Evolutionary conservation across 768 basidiomycete genomes (phyloP).

Genomic region (Lactarius sp.): DNA sequence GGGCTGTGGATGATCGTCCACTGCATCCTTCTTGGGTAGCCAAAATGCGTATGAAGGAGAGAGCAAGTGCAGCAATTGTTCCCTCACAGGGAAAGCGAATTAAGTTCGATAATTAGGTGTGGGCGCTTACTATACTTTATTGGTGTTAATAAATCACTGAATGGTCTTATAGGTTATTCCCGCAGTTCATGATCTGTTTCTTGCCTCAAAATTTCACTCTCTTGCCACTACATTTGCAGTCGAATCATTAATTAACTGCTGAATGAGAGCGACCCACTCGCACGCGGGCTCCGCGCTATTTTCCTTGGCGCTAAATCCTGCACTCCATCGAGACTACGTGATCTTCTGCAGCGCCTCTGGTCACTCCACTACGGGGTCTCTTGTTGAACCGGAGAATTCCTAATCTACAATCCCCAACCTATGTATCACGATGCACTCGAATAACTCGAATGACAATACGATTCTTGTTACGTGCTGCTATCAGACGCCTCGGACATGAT

Average conservation of each 20-base stretch:
- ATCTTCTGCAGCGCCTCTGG: not conserved
- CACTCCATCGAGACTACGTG: not conserved
- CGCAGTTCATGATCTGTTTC: not conserved
- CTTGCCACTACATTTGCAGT: not conserved
- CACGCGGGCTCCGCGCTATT: not conserved
- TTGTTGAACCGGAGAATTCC: not conserved
- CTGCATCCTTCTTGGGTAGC: constrained; percentile 98
- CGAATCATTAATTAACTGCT: not conserved
- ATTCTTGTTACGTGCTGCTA: not conserved
- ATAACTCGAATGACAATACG: not conserved
- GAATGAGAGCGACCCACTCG: not conserved
- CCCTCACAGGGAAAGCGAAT: constrained; percentile 85
- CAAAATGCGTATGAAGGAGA: constrained; percentile 74
- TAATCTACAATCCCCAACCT: not conserved
- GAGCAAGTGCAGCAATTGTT: constrained; percentile 53
- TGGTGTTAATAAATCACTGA: not conserved
- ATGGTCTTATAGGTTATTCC: not conserved
- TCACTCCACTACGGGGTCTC: not conserved
- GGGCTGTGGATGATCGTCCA: constrained; percentile 35
- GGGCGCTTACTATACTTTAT: not conserved
- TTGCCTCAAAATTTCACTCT: not conserved
- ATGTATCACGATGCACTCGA: not conserved
- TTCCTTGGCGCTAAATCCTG: not conserved
- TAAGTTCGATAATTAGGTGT: constrained; percentile 39
- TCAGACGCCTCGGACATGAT: not conserved